Base-by-base conservation (phyloP, 495 filamentous ascomycete species). In the Lasiosphaeria miniovina region DNA sequence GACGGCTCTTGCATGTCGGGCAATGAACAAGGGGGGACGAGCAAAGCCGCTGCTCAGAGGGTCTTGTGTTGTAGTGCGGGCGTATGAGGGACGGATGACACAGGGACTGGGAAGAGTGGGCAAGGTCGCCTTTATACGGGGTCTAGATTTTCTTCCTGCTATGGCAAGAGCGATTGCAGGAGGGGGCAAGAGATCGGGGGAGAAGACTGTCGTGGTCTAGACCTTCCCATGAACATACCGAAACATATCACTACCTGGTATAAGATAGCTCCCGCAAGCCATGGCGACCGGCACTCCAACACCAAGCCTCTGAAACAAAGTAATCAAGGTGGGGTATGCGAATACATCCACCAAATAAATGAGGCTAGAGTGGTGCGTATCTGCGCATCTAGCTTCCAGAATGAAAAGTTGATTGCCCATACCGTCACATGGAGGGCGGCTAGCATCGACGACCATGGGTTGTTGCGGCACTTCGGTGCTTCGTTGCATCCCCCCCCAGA, bases 351-450 rank as follows among this genome's bases (percentile, higher is more conserved):
- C 56, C 36, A 36, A 49, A 45, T 61, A 58, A 60, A 62, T 60
- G 56, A 71, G 54, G 38, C 15, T 36, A 60, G 60, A 56, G 38
- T 49, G 62, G 33, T 36, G 36, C 48, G 34, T 24, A 50, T 62
- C 55, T 62, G 36, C 43, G 43, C 33, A 50, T 62, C 52, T 56
- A 57, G 59, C 43, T 45, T 57, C 33, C 55, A 62, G 59, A 62
- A 70, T 65, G 62, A 66, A 64, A 55, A 52, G 59, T 68, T 68
- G 66, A 73, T 69, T 71, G 61, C 63, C 24, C 36, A 24, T 40
- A 49, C 36, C 62, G 66, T 69, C 70, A 71, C 70, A 71, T 73
- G 68, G 58, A 63, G 56, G 58, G 57, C 51, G 36, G 52, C 58
- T 54, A 60, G 60, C 59, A 64, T 59, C 61, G 17, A 49, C 46